Evolutionary conservation across 2,329 filamentous ascomycete genomes (phyloP), one percentile per base, ranked within the genome.

Genomic region (Diplodia seriata): DNA sequence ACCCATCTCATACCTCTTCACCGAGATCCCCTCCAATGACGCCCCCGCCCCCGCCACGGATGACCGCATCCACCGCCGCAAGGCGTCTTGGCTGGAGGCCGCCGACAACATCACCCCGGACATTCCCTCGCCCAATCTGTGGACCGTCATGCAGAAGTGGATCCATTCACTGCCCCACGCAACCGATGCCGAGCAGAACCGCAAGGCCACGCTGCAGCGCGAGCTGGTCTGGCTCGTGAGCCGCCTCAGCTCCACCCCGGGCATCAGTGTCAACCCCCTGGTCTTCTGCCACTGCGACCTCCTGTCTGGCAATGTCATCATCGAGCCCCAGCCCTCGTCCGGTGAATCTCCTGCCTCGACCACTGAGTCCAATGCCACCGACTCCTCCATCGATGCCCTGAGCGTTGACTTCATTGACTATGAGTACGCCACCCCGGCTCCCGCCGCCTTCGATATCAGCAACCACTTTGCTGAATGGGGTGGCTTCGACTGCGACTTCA

Each of bases 391-490:
- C 20, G 67, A 68, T 53, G 73, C 75, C 2, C 90, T 94, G 67
- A 87, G 87, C 53, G 77, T 80, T 33, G 74, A 75, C 76, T 98
- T 99, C 81, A 99, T 99, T 78, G 95, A 99, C 81, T 99, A 98
- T 83, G 95, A 99, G 80, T 99, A 99, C 80, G 93, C 94, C 15
- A 95, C 93, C 4, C 94, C 95, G 2, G 94, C 94, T 0, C 94
- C 94, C 1, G 93, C 94, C 4, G 94, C 94, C 1, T 99, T 99
- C 80, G 95, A 99, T 78, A 89, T 99, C 73, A 91, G 94, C 62
- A 99, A 99, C 81, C 95, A 99, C 83, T 97, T 99, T 77, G 93
- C 95, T 57, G 95, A 99, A 81, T 99, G 95, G 94, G 94, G 91
- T 69, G 95, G 95, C 68, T 97, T 97, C 76, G 93, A 97, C 74